Base-by-base conservation (phyloP, 1,139 yeast species). In the Blastobotrys elegans region DNA sequence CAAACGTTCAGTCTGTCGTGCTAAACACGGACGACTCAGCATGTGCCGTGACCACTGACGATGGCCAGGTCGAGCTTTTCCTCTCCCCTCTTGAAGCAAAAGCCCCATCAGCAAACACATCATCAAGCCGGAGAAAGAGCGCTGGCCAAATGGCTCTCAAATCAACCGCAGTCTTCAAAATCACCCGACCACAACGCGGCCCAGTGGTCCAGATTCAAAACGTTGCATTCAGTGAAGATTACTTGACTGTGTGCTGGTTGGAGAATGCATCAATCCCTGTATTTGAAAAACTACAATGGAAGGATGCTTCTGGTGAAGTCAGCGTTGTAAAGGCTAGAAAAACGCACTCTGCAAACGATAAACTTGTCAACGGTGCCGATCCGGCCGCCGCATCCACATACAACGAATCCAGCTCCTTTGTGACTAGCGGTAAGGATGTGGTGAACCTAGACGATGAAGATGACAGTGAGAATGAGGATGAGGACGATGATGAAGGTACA, bases 211-310 rank as follows among this genome's bases (percentile, higher is more conserved):
- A 60, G 6, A 66, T 82, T 42, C 68, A 80, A 39, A 69, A 70
- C 47, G 65, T 77, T 1, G 61, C 69, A 2, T 63, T 72, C 18
- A 62, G 74, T 8, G 68, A 69, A 20, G 66, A 69, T 42, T 73
- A 66, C 14, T 53, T 87, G 24, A 65, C 71, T 16, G 63, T 81
- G 26, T 68, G 82, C 1, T 89, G 96, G 95, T 67, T 84, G 44
- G 95, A 88, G 63, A 79, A 77, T 53, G 84, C 84, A 7, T 73
- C 75, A 18, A 67, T 79, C 14, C 83, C 92, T 14, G 75, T 74
- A 46, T 83, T 85, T 60, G 90, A 84, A 48, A 68, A 74, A 4
- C 56, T 82, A 21, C 68, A 69, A 49, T 82, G 90, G 84, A 73
- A 67, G 38, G 76, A 71, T 21, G 58, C 63, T 8, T 49, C 50